Conservation (phyloP, 2,329 filamentous ascomycete species). For the Ceratocystis cubensis region DNA sequence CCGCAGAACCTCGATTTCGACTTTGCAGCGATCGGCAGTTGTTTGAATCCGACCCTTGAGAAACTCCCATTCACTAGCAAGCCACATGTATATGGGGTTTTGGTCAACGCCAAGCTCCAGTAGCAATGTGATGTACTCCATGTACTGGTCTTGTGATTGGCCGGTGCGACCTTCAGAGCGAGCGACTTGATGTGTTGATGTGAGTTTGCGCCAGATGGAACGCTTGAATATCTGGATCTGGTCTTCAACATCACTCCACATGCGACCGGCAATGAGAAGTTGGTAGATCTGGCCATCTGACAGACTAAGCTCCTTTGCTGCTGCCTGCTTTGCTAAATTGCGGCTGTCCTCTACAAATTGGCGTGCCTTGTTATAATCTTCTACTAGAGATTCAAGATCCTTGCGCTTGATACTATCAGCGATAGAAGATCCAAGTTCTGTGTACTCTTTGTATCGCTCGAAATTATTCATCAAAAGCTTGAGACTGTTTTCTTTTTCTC, state of each 20-base stretch:
- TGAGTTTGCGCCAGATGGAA: constrained; percentile 73
- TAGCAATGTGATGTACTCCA: constrained; percentile 78
- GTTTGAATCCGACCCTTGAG: constrained; percentile 73
- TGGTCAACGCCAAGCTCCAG: constrained; percentile 91
- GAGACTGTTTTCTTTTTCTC: constrained; percentile 79
- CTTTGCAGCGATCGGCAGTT: constrained; percentile 71
- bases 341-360: constrained; percentile 69
- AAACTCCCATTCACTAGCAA: constrained; percentile 77
- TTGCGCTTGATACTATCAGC: constrained; percentile 78
- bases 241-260: constrained; percentile 89
- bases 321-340: constrained; percentile 47
- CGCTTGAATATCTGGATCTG: constrained; percentile 80
- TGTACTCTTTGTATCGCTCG: constrained; percentile 66
- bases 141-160: constrained; percentile 64
- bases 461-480: constrained; percentile 65
- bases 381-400: constrained; percentile 77
- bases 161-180: constrained; percentile 38
- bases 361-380: constrained; percentile 75
- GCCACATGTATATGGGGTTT: constrained; percentile 94
- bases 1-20: constrained; percentile 84
- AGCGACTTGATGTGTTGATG: constrained; percentile 49
- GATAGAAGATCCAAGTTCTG: constrained; percentile 66
- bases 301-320: constrained; percentile 39
- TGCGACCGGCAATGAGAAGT: constrained; percentile 74
- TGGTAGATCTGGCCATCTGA: constrained; percentile 73